A percentile compares a stretch with the other conserved stretches of the same genome.
phyloP scores from a whole-genome alignment of 106 monocot genomes.

The Chionographis japonica region DNA sequence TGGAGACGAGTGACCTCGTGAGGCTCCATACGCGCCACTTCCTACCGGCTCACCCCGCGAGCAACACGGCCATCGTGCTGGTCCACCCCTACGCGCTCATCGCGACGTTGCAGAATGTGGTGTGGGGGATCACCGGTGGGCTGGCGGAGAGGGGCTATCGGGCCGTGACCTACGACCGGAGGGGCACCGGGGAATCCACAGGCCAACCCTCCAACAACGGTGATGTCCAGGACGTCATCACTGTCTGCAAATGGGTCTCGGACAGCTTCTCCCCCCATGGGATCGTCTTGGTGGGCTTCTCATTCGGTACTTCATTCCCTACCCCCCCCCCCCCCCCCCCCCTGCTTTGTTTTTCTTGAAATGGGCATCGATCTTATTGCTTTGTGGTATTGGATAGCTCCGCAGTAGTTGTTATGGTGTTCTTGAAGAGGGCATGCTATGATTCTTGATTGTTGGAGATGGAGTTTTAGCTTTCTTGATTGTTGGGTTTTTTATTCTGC shows the following conservation, averaged over 20 bases:
- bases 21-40: constrained; percentile 57
- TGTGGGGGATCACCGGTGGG: constrained; percentile 66
- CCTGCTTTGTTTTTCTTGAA: not conserved
- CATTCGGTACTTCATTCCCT: constrained; percentile 48
- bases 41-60: constrained; percentile 24
- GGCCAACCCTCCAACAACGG: constrained; percentile 77
- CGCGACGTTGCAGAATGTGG: constrained; percentile 75
- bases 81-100: constrained; percentile 88
- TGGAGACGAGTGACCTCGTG: constrained; percentile 60
- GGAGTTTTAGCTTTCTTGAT: too few relatives aligned
- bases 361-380: not conserved
- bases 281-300: constrained; percentile 85
- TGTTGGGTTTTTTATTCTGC: too few relatives aligned
- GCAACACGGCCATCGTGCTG: constrained; percentile 53
- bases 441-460: not conserved
- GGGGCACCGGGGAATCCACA: constrained; percentile 81
- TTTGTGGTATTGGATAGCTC: too few relatives aligned
- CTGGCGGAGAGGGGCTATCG: constrained; percentile 51
- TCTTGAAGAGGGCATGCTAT: too few relatives aligned
- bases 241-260: constrained; percentile 65
- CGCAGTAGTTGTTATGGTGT: too few relatives aligned
- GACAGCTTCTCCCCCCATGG: constrained; percentile 46
- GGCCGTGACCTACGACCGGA: constrained; percentile 85
- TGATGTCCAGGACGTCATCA: constrained; percentile 69
- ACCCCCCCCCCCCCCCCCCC: not conserved